A percentile compares a stretch with the other conserved stretches of the same genome.
phyloP scores from a whole-genome alignment of 441 rosid species.

The Adansonia grandidieri region DNA sequence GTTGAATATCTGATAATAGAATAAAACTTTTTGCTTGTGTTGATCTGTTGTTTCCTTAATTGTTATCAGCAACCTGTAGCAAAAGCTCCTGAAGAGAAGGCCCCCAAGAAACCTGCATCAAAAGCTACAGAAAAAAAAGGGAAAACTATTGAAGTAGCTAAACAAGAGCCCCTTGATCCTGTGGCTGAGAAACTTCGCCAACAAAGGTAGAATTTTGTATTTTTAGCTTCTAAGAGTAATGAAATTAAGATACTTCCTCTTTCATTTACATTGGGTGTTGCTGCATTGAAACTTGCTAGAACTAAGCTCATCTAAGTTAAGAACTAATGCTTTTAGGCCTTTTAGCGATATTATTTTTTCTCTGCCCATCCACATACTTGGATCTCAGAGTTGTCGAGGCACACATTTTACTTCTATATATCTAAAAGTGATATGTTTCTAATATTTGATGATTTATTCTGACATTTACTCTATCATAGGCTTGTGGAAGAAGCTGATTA shows the following conservation, averaged over 20 bases:
- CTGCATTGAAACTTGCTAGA: background rate
- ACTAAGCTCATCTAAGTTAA: background rate
- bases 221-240: conserved; percentile 2
- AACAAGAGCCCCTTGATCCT: conserved; percentile 64
- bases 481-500: conserved; percentile 95
- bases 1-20: conserved; percentile 7
- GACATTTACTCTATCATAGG: conserved; percentile 40
- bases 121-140: conserved; percentile 60
- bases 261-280: conserved; percentile 7
- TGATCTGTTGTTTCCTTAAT: conserved; percentile 16
- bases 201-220: conserved; percentile 58
- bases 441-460: background rate
- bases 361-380: background rate
- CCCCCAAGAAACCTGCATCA: conserved; percentile 48
- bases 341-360: background rate
- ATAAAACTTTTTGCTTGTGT: background rate
- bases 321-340: background rate
- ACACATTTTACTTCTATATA: background rate
- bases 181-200: conserved; percentile 75
- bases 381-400: background rate
- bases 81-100: conserved; percentile 51
- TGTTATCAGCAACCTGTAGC: conserved; percentile 49
- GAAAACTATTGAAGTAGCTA: conserved; percentile 43
- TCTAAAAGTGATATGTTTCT: background rate
- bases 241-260: background rate